phyloP scores from a whole-genome alignment of 768 basidiomycete species.

The Nidularia sp. region DNA sequence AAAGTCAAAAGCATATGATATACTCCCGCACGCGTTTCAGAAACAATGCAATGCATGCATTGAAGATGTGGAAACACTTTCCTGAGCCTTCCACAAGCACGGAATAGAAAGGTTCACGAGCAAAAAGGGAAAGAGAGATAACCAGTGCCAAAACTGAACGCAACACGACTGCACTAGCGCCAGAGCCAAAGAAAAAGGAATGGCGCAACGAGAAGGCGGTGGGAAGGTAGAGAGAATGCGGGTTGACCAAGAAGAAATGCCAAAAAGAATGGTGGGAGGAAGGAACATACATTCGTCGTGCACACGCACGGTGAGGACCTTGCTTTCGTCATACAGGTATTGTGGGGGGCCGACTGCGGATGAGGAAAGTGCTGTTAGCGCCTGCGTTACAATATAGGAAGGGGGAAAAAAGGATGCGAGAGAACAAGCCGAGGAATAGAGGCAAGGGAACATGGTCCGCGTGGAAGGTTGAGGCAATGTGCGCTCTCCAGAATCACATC shows the following conservation, averaged over 20 bases:
- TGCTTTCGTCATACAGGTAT: conserved; percentile 67
- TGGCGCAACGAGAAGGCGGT: no score
- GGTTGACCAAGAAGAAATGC: not conserved
- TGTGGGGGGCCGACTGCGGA: conserved; percentile 70
- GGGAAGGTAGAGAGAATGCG: not conserved
- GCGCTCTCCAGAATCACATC: not conserved
- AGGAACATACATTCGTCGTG: conserved; percentile 81
- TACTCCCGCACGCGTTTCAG: no score
- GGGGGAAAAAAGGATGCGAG: not conserved
- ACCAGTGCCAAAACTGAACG: no score
- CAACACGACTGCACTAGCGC: no score
- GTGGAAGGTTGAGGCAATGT: not conserved
- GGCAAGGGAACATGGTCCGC: not conserved
- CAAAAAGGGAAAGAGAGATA: no score
- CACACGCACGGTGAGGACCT: conserved; percentile 82
- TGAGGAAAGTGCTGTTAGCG: not conserved
- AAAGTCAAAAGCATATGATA: no score
- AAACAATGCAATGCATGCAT: no score
- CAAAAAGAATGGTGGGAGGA: not conserved
- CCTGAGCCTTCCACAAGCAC: no score
- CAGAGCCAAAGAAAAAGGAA: no score
- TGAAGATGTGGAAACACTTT: no score
- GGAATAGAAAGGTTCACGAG: no score
- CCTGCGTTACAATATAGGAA: not conserved
- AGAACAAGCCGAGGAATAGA: not conserved